These are phyloP conservation scores for Botryotinia calthae DNA, from an alignment of 2,329 filamentous ascomycete genomes.

Conservation along the genomic window DNA sequence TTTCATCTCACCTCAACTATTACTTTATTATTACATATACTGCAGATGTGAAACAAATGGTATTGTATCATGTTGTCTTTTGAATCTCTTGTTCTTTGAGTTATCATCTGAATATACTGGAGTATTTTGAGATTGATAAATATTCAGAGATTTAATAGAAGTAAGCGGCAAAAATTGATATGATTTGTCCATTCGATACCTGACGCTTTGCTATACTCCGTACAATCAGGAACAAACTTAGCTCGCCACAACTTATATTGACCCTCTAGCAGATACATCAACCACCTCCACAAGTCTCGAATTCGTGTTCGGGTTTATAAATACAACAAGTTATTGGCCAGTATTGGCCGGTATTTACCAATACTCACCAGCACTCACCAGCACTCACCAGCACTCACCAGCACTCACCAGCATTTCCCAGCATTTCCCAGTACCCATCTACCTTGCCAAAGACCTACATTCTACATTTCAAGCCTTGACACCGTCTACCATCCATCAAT, in stretches of 20 bases:
- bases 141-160: constrained; percentile 10
- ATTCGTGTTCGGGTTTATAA: constrained; percentile 8
- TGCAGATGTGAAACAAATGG: neutral
- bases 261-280: constrained; percentile 11
- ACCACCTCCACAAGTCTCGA: neutral
- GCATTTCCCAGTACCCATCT: neutral
- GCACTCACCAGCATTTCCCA: neutral
- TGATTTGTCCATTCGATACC: constrained; percentile 25
- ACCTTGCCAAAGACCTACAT: neutral
- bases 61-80: neutral
- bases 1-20: neutral
- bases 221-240: neutral
- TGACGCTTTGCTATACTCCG: constrained; percentile 10
- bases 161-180: constrained; percentile 29
- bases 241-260: constrained; percentile 23
- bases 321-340: neutral
- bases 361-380: neutral
- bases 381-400: neutral
- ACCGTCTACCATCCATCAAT: constrained; percentile 20
- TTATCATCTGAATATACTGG: neutral
- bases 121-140: neutral
- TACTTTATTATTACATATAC: neutral
- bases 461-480: neutral
- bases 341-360: neutral
- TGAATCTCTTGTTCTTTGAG: neutral